phyloP scores from a whole-genome alignment of 208 protist genomes.

The Blastocrithidia nonstop region DNA sequence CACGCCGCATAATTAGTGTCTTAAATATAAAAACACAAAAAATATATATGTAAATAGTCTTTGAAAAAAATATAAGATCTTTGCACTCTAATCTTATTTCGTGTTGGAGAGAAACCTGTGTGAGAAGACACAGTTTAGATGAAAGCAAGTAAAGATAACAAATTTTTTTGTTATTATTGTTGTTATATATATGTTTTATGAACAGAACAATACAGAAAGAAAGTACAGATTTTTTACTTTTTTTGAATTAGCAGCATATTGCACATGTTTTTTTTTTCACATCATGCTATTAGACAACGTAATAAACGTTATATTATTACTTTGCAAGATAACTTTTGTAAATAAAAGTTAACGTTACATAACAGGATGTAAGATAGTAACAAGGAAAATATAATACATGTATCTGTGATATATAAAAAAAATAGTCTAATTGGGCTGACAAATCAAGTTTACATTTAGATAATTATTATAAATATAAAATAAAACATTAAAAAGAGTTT shows the following conservation, averaged over 20 bases:
- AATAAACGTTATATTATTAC: not conserved
- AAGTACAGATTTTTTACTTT: no score
- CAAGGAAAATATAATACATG: not conserved
- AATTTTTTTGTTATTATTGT: no score
- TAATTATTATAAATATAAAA: not conserved
- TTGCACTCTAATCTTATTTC: no score
- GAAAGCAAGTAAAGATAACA: no score
- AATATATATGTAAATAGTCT: no score
- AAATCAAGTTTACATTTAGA: not conserved
- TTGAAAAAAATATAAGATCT: no score
- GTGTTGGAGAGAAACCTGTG: no score
- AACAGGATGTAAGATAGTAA: slow-evolving; percentile 1
- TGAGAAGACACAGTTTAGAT: no score
- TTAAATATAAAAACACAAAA: no score
- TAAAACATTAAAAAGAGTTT: not conserved
- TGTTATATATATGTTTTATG: no score
- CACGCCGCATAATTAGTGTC: no score
- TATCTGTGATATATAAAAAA: slow-evolving; percentile 2
- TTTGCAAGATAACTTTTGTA: not conserved
- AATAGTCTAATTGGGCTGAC: not conserved
- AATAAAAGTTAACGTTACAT: not conserved
- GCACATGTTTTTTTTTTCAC: slow-evolving; percentile 2
- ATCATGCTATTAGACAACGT: slow-evolving; percentile 1
- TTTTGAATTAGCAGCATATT: not conserved
- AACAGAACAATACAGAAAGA: no score